Base-by-base conservation (phyloP, 2,329 filamentous ascomycete genomes). In the Cercospora sp. region DNA sequence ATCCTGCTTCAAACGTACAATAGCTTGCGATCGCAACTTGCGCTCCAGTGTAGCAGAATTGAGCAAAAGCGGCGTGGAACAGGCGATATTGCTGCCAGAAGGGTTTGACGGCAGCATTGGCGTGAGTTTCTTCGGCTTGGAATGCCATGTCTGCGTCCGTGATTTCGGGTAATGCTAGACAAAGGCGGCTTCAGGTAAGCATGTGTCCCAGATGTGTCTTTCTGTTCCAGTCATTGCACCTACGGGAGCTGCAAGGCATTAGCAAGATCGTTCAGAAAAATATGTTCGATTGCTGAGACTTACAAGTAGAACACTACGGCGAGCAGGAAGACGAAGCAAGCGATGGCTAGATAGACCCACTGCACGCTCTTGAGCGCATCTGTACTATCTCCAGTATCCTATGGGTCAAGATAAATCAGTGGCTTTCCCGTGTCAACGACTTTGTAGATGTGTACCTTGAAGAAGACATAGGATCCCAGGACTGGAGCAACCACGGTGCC, bases 1-100 rank as follows among this genome's bases (percentile, higher is more conserved):
- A 20, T 0, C 2, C 6, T 53, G 1, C 1, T 28, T 3, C 8
- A 2, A 12, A 53, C 55, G 4, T 36, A 59, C 55, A 92, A 78
- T 91, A 91, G 58, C 81, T 59, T 31, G 67, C 67, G 30, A 86
- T 81, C 1, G 82, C 85, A 5, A 86, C 82, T 74, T 96, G 93
- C 0, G 90, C 87, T 59, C 91, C 91, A 0, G 91, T 90, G 77
- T 94, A 95, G 77, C 89, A 91, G 79, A 94, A 94, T 72, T 94
- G 91, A 0, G 90, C 89, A 72, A 89, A 86, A 0, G 90, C 87
- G 12, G 90, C 91, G 74, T 92, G 90, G 83, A 93, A 93, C 2
- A 94, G 83, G 26, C 87, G 87, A 78, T 90, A 93, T 76, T 90
- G 87, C 71, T 86, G 87, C 63, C 76, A 75, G 72, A 90, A 83